Percentiles rank a stretch among this genome's conserved stretches.
These are phyloP conservation scores for Spiromastix sp. DNA, from an alignment of 2,329 filamentous ascomycete species.

Conservation along the genomic window DNA sequence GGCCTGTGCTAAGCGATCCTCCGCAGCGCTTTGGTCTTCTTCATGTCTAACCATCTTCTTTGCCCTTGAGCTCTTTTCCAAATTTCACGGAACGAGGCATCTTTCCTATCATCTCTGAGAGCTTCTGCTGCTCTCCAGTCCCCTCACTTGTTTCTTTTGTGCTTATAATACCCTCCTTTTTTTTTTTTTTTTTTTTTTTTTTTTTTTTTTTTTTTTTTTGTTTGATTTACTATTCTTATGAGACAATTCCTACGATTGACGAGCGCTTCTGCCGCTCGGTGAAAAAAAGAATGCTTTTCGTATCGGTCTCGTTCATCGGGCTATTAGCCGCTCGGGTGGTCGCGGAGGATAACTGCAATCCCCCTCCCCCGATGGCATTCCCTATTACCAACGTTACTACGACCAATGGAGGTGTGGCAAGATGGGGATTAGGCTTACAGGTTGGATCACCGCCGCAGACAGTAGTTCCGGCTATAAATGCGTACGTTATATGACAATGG, in stretches of 20 bases:
- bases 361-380: slow-evolving; percentile 4
- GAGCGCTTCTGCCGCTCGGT: not conserved
- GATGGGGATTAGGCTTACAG: slow-evolving; percentile 6
- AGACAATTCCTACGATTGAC: not conserved
- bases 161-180: not conserved
- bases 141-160: not conserved
- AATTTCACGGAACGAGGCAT: too few relatives aligned
- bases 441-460: slow-evolving; percentile 7
- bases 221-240: too few relatives aligned
- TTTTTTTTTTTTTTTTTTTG: too few relatives aligned
- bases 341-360: slow-evolving; percentile 1
- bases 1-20: too few relatives aligned
- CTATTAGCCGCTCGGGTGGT: not conserved
- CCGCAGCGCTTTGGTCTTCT: too few relatives aligned
- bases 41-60: too few relatives aligned
- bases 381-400: slow-evolving; percentile 4
- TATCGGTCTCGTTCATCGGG: not conserved
- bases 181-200: not conserved
- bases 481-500: slow-evolving; percentile 3
- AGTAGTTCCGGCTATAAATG: slow-evolving; percentile 2
- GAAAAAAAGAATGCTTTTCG: not conserved
- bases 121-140: too few relatives aligned
- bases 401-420: not conserved
- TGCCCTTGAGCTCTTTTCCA: too few relatives aligned
- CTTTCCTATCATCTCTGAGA: too few relatives aligned